These are phyloP conservation scores for Thielaviopsis populi DNA, from an alignment of 2,329 filamentous ascomycete genomes.

Conservation along the genomic window DNA sequence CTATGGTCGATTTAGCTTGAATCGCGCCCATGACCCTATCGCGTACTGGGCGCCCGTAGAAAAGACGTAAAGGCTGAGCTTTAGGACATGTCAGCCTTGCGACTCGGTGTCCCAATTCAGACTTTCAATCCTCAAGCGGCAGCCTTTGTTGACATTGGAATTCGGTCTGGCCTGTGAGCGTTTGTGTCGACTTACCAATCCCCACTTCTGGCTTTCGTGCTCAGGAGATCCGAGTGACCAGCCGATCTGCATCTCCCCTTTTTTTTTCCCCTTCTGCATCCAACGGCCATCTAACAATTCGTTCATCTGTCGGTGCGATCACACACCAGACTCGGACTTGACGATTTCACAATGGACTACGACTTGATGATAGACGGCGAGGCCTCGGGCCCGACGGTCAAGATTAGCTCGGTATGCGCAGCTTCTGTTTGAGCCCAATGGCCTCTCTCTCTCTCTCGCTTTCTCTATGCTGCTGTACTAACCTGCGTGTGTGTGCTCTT, in stretches of 20 bases:
- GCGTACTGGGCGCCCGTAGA: background rate
- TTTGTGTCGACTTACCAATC: background rate
- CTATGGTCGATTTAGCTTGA: background rate
- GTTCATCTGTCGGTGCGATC: background rate
- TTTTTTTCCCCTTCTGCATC: background rate
- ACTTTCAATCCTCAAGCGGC: background rate
- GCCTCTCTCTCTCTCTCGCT: background rate
- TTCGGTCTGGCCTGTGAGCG: background rate
- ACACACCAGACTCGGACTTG: background rate
- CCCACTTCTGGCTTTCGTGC: background rate
- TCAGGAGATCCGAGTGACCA: too few species aligned
- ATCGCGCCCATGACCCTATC: background rate
- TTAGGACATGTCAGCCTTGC: constrained; percentile 2
- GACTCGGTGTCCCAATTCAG: background rate
- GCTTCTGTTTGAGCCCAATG: background rate
- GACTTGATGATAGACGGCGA: constrained; percentile 47
- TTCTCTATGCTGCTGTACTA: background rate
- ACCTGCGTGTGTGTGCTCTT: background rate
- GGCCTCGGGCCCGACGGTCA: constrained; percentile 40
- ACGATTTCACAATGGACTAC: constrained; percentile 35
- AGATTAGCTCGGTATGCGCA: constrained; percentile 41
- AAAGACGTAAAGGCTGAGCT: background rate
- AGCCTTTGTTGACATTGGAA: background rate
- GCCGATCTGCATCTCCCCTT: background rate
- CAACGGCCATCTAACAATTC: background rate